Evolutionary conservation across 495 filamentous ascomycete species (phyloP), one percentile per base, ranked within the genome.

Genomic region (Lindgomyces ingoldianus): DNA sequence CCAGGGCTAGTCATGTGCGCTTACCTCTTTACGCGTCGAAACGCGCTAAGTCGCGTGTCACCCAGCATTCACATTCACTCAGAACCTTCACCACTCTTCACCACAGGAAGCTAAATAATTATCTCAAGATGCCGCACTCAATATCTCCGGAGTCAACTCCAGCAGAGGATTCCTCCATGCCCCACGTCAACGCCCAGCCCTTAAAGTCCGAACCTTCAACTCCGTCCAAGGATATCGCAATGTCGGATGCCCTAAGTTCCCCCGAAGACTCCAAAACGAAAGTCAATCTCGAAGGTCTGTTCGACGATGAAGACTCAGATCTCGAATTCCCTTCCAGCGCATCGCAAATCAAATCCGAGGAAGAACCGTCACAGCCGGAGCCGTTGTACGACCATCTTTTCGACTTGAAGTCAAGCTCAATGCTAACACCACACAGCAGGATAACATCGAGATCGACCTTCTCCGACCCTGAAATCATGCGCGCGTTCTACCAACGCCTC

Each of bases 401-500:
- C 22, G 16, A 22, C 12, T 2, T 25, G 22, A 19, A 3, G 48
- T 18, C 54, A 4, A 9, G 18, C 26, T 11, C 30, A 14, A 2
- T 4, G 36, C 39, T 60, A 11, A 69, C 33, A 14, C 19, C 4
- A 21, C 10, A n/a, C 58, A 70, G 68, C 41, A 60, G 55, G 44
- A 60, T 70, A 59, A 50, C 51, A 29, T 27, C 67, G 16, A 47
- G 24, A 49, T 64, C 70, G 11, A 30, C 72, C 8, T 76, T 76
- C 51, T 88, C 89, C 0, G 90, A 96, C 67, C 84, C 89, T 6
- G 90, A 92, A 69, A 80, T 93, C 14, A 89, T 98, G 85, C 83
- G 89, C 60, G 87, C 85, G 27, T 99, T 96, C 76, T 99, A 99
- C 71, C 90, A 95, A 72, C 91, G 94, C 42, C 84, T 98, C 39